Percentiles rank a stretch among this genome's conserved stretches.
phyloP scores from a whole-genome alignment of 148 eudicot genomes.

The Nepenthes mirabilis region DNA sequence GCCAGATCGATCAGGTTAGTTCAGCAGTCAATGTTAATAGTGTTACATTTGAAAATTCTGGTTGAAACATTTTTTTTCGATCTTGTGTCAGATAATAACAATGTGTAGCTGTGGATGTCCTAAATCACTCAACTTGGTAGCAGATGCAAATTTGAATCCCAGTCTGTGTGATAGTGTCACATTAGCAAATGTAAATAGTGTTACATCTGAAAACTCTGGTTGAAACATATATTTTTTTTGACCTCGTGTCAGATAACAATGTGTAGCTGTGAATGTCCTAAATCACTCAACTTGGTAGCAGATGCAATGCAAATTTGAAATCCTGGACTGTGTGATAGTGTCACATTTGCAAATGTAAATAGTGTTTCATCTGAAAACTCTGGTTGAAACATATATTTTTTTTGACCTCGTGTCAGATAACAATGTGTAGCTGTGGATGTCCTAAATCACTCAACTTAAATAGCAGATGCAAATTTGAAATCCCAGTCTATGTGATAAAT shows the following conservation, averaged over 20 bases:
- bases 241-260: background rate
- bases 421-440: background rate
- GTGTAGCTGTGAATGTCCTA: background rate
- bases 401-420: background rate
- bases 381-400: background rate
- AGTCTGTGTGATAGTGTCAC: too few relatives aligned
- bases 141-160: background rate
- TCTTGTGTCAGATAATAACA: background rate
- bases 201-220: background rate
- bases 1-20: conserved; percentile 95
- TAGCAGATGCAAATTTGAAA: background rate
- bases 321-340: too few relatives aligned
- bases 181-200: background rate
- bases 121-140: background rate
- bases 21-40: background rate
- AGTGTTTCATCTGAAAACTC: background rate
- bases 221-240: background rate
- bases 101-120: background rate
- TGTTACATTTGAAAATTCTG: background rate
- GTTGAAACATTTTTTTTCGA: background rate
- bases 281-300: background rate
- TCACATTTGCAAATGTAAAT: background rate
- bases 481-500: too few relatives aligned
- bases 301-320: conserved; percentile 2
- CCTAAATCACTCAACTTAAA: background rate